These are phyloP conservation scores for Mercurialis annua DNA, from an alignment of 345 rosid genomes.

Conservation along the genomic window DNA sequence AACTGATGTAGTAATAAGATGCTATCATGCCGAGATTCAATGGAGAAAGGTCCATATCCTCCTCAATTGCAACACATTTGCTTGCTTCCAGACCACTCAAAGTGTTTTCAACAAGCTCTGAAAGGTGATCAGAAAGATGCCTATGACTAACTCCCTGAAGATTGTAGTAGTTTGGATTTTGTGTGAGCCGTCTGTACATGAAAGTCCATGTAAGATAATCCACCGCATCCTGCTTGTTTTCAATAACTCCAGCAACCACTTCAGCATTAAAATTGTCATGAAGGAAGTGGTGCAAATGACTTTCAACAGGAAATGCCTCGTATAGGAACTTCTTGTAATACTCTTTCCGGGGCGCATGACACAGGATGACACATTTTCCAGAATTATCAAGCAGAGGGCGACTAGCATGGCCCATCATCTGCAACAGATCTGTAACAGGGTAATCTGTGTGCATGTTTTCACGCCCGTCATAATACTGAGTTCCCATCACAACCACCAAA, in stretches of 20 bases:
- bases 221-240: constrained; percentile 95
- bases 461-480: constrained; percentile 85
- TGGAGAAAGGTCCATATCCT: constrained; percentile 76
- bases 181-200: constrained; percentile 86
- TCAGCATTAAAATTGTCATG: constrained; percentile 92
- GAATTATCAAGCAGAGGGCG: constrained; percentile 82
- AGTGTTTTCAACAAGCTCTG: constrained; percentile 89
- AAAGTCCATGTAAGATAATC: constrained; percentile 96
- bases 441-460: constrained; percentile 86
- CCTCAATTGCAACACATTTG: constrained; percentile 72
- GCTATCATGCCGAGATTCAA: constrained; percentile 88
- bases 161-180: constrained; percentile 93
- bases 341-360: constrained; percentile 87
- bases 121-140: constrained; percentile 97
- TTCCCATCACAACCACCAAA: constrained; percentile 93
- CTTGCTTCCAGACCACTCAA: constrained; percentile 75
- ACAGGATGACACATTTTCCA: constrained; percentile 80
- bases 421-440: constrained; percentile 77
- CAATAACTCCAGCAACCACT: constrained; percentile 69
- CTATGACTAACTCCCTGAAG: constrained; percentile 92
- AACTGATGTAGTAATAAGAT: constrained; percentile 79
- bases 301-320: constrained; percentile 91
- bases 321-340: constrained; percentile 86
- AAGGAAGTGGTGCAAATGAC: constrained; percentile 83
- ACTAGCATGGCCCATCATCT: constrained; percentile 98